Percentiles rank a stretch among this genome's conserved stretches.
Conservation (phyloP, 1,139 yeast species). For the Taphrina flavorubra region DNA sequence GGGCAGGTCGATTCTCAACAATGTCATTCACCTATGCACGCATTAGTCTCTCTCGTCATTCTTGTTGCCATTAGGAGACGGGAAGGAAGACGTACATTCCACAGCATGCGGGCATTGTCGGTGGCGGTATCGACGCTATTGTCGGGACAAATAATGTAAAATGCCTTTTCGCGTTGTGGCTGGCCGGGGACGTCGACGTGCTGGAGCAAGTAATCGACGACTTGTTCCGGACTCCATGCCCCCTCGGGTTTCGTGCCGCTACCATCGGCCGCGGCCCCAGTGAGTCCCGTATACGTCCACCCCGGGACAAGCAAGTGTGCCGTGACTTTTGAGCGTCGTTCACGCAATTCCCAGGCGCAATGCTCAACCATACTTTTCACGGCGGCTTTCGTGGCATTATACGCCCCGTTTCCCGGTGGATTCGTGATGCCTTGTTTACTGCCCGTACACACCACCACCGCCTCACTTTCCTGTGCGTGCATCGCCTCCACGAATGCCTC, state of each 20-base stretch:
- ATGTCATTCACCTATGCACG: constrained; percentile 45
- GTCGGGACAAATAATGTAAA: constrained; percentile 50
- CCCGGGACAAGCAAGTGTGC: constrained; percentile 50
- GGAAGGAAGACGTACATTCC: constrained; percentile 45
- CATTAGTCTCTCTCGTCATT: not conserved
- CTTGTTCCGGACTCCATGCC: constrained; percentile 50
- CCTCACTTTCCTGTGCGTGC: constrained; percentile 44
- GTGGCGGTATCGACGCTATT: constrained; percentile 48
- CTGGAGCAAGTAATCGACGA: constrained; percentile 47
- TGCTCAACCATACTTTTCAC: constrained; percentile 49
- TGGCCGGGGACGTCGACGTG: constrained; percentile 41
- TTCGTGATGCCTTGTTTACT: constrained; percentile 51
- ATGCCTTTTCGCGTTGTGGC: constrained; percentile 41
- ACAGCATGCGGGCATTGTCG: constrained; percentile 48
- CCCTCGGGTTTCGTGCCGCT: constrained; percentile 48
- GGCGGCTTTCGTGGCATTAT: constrained; percentile 51
- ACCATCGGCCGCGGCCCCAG: constrained; percentile 47
- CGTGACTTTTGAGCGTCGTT: constrained; percentile 43
- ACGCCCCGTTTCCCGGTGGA: constrained; percentile 50
- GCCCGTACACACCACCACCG: constrained; percentile 48
- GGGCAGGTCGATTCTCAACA: constrained; percentile 47
- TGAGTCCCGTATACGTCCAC: constrained; percentile 49
- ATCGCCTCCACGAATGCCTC: constrained; percentile 47
- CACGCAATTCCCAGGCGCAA: constrained; percentile 47
- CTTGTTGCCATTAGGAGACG: too few relatives aligned